Evolutionary conservation across 139 green algal species (phyloP).

Genomic region (Tetradesmus lagerheimii): DNA sequence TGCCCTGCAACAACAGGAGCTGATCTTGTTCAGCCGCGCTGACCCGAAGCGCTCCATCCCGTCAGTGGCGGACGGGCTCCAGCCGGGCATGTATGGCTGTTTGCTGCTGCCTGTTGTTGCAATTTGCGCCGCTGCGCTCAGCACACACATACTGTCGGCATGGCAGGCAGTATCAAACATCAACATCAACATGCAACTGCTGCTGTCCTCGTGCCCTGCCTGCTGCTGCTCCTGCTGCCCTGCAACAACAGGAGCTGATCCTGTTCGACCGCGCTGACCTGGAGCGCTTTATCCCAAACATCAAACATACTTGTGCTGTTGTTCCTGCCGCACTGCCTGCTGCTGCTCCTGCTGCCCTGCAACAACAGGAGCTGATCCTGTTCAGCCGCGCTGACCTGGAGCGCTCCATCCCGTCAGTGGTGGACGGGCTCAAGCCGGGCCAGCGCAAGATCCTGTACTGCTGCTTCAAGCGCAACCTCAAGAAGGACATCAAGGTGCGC

Average conservation of each 20-base stretch:
- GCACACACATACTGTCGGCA: too few relatives aligned
- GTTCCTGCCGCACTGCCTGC: not conserved
- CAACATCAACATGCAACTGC: too few relatives aligned
- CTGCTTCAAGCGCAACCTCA: slow-evolving; percentile 98
- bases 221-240: not conserved
- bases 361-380: slow-evolving; percentile 95
- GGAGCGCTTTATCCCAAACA: slow-evolving; percentile 98
- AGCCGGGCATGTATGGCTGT: too few relatives aligned
- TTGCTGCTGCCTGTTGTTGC: too few relatives aligned
- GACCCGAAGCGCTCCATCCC: slow-evolving; percentile 98
- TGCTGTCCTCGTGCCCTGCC: too few relatives aligned
- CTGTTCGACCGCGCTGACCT: slow-evolving; percentile 95
- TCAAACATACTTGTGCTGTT: too few relatives aligned
- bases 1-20: slow-evolving; percentile 75
- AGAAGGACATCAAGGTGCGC: slow-evolving; percentile 92
- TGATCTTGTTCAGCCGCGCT: slow-evolving; percentile 94
- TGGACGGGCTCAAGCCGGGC: slow-evolving; percentile 98
- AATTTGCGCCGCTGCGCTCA: too few relatives aligned
- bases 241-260: slow-evolving; percentile 91
- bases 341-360: not conserved
- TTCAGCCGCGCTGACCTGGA: slow-evolving; percentile 95
- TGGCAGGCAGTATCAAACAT: too few relatives aligned
- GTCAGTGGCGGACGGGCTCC: slow-evolving; percentile 96
- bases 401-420: slow-evolving; percentile 96
- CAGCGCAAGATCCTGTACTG: slow-evolving; percentile 99